phyloP scores from a whole-genome alignment of 176 grass and related monocot genomes.

The Elaeis guineensis region DNA sequence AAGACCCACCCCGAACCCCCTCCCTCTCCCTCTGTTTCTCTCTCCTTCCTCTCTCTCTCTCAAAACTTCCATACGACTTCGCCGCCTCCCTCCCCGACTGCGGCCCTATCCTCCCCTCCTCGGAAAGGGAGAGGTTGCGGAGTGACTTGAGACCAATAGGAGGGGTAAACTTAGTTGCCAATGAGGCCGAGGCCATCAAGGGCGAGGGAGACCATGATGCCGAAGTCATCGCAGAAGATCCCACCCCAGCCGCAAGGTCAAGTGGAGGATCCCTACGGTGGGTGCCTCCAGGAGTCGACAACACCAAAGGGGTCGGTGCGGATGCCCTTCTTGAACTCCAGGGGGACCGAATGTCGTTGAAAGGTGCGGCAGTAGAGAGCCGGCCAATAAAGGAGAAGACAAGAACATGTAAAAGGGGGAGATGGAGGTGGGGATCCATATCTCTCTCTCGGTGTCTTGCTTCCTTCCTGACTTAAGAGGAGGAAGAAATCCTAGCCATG shows the following conservation, averaged over 20 bases:
- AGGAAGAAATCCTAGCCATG: constrained; percentile 1
- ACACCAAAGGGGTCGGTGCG: constrained; percentile 20
- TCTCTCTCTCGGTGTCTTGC: background rate
- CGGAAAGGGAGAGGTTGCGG: constrained; percentile 70
- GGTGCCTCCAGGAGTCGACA: constrained; percentile 54
- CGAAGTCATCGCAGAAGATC: constrained; percentile 54
- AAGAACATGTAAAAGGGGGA: constrained; percentile 11
- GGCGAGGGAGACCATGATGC: constrained; percentile 45
- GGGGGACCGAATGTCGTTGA: constrained; percentile 53
- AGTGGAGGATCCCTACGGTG: constrained; percentile 11
- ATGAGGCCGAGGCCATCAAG: constrained; percentile 57
- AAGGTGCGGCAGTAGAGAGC: constrained; percentile 15
- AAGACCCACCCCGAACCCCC: too few species aligned
- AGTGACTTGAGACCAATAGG: constrained; percentile 45
- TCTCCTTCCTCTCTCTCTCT: too few species aligned
- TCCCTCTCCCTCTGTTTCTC: too few species aligned
- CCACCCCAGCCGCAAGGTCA: constrained; percentile 53
- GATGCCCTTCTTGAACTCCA: constrained; percentile 97
- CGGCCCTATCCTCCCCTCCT: too few species aligned
- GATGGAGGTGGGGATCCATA: background rate
- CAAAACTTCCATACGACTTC: too few species aligned
- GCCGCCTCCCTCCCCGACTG: too few species aligned
- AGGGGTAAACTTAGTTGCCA: constrained; percentile 72
- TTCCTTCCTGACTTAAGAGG: background rate
- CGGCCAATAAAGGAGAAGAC: constrained; percentile 5